Percentiles rank a stretch among this genome's conserved stretches.
Conservation (phyloP, 108 stramenopile species). For the Parietichytrium sp. region DNA sequence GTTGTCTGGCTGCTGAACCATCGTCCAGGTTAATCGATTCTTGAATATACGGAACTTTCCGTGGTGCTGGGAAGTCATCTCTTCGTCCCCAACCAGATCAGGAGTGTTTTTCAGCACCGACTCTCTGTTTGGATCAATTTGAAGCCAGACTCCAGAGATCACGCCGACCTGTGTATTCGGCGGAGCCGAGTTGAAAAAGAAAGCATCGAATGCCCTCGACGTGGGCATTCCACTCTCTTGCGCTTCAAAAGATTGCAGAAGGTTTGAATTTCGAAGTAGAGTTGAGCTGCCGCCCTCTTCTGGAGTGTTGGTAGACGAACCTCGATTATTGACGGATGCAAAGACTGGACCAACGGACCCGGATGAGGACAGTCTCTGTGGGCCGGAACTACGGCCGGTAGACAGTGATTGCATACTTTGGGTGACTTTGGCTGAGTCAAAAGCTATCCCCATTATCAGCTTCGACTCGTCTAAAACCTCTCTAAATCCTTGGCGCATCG, state of each 20-base stretch:
- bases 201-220: background rate
- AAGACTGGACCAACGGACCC: no score
- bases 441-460: background rate
- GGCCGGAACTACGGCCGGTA: no score
- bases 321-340: no score
- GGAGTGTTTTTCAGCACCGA: background rate
- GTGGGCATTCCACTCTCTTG: background rate
- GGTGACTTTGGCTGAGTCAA: background rate
- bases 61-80: background rate
- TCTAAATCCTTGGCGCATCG: background rate
- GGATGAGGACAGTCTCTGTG: no score
- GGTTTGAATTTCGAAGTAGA: no score
- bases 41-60: conserved; percentile 18
- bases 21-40: background rate
- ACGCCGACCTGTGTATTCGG: conserved; percentile 10
- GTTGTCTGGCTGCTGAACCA: background rate
- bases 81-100: background rate
- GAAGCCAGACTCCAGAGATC: conserved; percentile 1
- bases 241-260: no score
- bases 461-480: background rate
- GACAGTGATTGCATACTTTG: no score
- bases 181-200: background rate
- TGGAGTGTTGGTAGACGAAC: no score
- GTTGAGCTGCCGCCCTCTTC: no score
- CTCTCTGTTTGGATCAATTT: conserved; percentile 21